phyloP scores from a whole-genome alignment of 331 rosid species.

The Spiraea crenata region DNA sequence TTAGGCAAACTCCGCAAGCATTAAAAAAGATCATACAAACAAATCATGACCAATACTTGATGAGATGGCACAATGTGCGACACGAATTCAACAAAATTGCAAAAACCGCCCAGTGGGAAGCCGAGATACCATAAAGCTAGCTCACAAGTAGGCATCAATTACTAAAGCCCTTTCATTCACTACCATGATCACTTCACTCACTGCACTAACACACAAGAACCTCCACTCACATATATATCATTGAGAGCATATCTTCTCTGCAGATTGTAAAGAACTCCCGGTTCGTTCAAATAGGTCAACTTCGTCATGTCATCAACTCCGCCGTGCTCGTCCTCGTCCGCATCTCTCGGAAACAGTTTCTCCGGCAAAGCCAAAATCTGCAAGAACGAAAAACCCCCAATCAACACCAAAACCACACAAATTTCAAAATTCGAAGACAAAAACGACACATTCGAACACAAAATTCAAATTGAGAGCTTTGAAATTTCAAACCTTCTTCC shows the following conservation, averaged over 20 bases:
- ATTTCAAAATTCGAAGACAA: slow-evolving; percentile 1
- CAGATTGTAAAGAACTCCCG: slow-evolving; percentile 91
- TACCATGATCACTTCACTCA: background rate
- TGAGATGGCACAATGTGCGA: background rate
- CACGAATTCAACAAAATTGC: background rate
- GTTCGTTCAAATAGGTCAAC: slow-evolving; percentile 88
- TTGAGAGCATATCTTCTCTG: slow-evolving; percentile 85
- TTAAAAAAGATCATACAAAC: background rate
- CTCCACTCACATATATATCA: slow-evolving; percentile 82
- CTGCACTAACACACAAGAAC: background rate
- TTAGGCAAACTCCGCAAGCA: background rate
- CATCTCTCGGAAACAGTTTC: slow-evolving; percentile 70
- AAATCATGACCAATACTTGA: background rate
- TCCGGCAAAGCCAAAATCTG: slow-evolving; percentile 57
- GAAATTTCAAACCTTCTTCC: slow-evolving; percentile 63
- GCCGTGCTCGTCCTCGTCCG: slow-evolving; percentile 92
- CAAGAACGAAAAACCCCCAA: slow-evolving; percentile 20
- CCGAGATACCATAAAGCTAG: background rate
- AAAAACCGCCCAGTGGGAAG: background rate
- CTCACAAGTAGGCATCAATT: background rate
- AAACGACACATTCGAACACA: background rate
- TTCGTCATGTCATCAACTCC: slow-evolving; percentile 97
- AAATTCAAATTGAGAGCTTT: too few species aligned
- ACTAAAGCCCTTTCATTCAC: slow-evolving; percentile 9
- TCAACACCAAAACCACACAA: background rate